phyloP scores from a whole-genome alignment of 2,329 filamentous ascomycete genomes.

The Pestalotiopsis sp. region DNA sequence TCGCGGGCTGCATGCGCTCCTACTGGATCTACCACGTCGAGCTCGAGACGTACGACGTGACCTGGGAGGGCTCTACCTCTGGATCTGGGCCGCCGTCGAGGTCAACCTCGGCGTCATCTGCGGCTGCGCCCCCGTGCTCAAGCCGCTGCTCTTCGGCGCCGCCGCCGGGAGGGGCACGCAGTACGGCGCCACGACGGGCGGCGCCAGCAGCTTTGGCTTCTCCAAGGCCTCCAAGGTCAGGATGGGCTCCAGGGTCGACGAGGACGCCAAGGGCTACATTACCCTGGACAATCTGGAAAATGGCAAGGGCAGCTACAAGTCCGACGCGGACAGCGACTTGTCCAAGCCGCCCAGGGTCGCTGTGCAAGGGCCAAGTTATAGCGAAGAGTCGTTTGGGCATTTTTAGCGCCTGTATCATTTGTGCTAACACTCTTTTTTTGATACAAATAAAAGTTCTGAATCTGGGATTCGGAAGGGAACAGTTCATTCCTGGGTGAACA shows the following conservation, averaged over 20 bases:
- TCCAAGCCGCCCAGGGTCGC: not conserved
- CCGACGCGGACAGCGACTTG: not conserved
- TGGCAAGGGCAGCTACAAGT: not conserved
- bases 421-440: too few relatives aligned
- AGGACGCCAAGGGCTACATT: not conserved
- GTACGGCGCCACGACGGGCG: not conserved
- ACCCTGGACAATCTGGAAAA: not conserved
- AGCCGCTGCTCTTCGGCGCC: slow-evolving; percentile 22
- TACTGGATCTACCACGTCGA: slow-evolving; percentile 40
- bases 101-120: slow-evolving; percentile 45
- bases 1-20: slow-evolving; percentile 37
- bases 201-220: not conserved
- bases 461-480: not conserved
- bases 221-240: not conserved
- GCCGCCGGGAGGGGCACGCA: not conserved
- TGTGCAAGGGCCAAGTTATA: not conserved
- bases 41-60: slow-evolving; percentile 39
- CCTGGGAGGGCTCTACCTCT: slow-evolving; percentile 42
- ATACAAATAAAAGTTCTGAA: too few relatives aligned
- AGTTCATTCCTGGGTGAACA: not conserved
- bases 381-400: not conserved
- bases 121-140: slow-evolving; percentile 39
- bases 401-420: too few relatives aligned
- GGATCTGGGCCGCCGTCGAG: slow-evolving; percentile 45
- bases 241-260: too few relatives aligned